Percentiles rank a stretch among this genome's conserved stretches.
Evolutionary conservation across 2,329 filamentous ascomycete genomes (phyloP).

Genomic region (Geosmithia putterillii): DNA sequence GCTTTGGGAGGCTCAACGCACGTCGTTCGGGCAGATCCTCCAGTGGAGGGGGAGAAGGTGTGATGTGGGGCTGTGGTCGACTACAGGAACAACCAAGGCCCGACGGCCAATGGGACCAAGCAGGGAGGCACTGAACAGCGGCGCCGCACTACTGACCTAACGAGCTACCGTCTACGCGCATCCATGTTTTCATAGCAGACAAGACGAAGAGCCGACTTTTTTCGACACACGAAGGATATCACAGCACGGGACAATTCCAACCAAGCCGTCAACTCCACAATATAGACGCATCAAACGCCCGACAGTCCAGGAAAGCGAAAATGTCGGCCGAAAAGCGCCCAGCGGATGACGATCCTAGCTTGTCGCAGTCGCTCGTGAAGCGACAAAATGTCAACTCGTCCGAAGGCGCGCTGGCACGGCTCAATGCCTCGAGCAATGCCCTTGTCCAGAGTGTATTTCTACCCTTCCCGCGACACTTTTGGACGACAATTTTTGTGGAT

Average conservation of each 20-base stretch:
- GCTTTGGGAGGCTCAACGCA: neutral
- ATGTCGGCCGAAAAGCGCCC: conserved; percentile 93
- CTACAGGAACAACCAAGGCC: conserved; percentile 20
- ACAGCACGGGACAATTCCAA: too few species aligned
- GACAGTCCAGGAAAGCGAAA: neutral
- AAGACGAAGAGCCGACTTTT: conserved; percentile 40
- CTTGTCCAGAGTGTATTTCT: conserved; percentile 37
- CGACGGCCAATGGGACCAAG: conserved; percentile 14
- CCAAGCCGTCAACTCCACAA: neutral
- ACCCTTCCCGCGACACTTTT: neutral
- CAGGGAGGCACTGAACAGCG: too few species aligned
- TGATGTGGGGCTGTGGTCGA: conserved; percentile 6
- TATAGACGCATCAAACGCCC: neutral
- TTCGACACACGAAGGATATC: too few species aligned
- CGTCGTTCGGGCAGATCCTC: neutral
- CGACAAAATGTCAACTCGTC: conserved; percentile 57
- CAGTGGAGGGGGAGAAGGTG: neutral
- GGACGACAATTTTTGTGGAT: neutral
- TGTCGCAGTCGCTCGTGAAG: conserved; percentile 76
- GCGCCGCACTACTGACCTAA: neutral
- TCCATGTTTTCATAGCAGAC: neutral
- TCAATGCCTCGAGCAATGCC: conserved; percentile 35
- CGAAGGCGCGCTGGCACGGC: conserved; percentile 33
- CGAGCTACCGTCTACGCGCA: neutral
- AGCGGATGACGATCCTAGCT: conserved; percentile 71